Evolutionary conservation across 1,284 basidiomycete species (phyloP).

Genomic region (Fistulinella cinereoalba): DNA sequence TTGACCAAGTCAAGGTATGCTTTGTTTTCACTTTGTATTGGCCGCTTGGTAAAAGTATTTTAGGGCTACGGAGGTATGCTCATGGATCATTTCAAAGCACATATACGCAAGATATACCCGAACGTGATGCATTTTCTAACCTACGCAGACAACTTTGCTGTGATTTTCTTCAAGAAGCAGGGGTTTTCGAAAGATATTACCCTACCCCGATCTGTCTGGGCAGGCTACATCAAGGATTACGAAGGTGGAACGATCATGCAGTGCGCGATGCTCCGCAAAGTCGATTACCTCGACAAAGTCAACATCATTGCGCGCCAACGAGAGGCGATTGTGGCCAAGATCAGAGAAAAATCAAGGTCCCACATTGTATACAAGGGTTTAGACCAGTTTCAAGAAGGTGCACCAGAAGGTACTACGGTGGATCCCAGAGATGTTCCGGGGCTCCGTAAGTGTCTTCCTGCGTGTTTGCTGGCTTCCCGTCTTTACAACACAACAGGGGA

Average conservation of each 20-base stretch:
- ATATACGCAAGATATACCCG: constrained; percentile 79
- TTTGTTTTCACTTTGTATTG: background rate
- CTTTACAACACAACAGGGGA: constrained; percentile 53
- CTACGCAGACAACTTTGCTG: constrained; percentile 98
- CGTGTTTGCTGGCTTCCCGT: constrained; percentile 3
- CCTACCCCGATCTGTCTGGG: constrained; percentile 89
- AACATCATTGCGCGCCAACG: constrained; percentile 82
- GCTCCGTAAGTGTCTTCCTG: constrained; percentile 53
- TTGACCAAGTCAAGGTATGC: constrained; percentile 94
- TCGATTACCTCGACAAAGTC: constrained; percentile 86
- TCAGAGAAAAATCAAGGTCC: constrained; percentile 83
- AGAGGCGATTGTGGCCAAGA: constrained; percentile 87
- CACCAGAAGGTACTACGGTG: constrained; percentile 45
- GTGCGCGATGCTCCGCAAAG: constrained; percentile 89
- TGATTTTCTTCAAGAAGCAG: constrained; percentile 99
- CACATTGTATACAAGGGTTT: constrained; percentile 87
- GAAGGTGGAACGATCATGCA: constrained; percentile 99
- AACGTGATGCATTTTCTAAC: constrained; percentile 94
- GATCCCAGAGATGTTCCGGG: constrained; percentile 83
- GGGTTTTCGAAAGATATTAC: constrained; percentile 98
- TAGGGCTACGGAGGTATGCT: constrained; percentile 98
- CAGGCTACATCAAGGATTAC: constrained; percentile 99
- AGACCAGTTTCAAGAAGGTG: constrained; percentile 68
- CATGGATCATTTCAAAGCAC: constrained; percentile 98
- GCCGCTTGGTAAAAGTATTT: background rate